Percentiles rank a stretch among this genome's conserved stretches.
Evolutionary conservation across 108 stramenopile genomes (phyloP).

Genomic region (Pseudonitzschia multiseries): DNA sequence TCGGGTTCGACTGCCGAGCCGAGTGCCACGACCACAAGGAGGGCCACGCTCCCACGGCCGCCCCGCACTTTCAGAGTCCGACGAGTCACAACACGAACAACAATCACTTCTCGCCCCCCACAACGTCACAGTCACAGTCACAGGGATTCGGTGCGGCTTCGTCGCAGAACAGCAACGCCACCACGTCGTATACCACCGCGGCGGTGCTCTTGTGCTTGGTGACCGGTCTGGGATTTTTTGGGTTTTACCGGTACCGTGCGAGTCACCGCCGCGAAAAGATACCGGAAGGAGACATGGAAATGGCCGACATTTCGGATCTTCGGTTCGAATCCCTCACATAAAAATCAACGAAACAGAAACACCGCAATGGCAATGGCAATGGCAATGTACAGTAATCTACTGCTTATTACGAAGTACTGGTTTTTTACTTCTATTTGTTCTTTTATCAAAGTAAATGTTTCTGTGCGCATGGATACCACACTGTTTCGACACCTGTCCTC

Average conservation of each 20-base stretch:
- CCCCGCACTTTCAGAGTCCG: neutral
- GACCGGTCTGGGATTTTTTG: slow-evolving; percentile 7
- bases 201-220: neutral
- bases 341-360: neutral
- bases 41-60: neutral
- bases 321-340: slow-evolving; percentile 5
- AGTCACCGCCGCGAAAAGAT: neutral
- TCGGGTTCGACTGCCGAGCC: neutral
- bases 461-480: no score
- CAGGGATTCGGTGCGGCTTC: neutral
- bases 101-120: neutral
- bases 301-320: slow-evolving; percentile 12
- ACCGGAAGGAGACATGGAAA: neutral
- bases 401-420: no score
- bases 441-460: no score
- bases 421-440: no score
- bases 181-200: neutral
- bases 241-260: neutral
- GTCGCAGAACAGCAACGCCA: neutral
- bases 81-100: no score
- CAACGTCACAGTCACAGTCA: no score
- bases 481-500: no score
- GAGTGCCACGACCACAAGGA: neutral
- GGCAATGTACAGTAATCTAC: no score
- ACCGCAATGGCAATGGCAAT: no score